phyloP scores from a whole-genome alignment of 2,329 filamentous ascomycete species.

The Leptographium galeiforme region DNA sequence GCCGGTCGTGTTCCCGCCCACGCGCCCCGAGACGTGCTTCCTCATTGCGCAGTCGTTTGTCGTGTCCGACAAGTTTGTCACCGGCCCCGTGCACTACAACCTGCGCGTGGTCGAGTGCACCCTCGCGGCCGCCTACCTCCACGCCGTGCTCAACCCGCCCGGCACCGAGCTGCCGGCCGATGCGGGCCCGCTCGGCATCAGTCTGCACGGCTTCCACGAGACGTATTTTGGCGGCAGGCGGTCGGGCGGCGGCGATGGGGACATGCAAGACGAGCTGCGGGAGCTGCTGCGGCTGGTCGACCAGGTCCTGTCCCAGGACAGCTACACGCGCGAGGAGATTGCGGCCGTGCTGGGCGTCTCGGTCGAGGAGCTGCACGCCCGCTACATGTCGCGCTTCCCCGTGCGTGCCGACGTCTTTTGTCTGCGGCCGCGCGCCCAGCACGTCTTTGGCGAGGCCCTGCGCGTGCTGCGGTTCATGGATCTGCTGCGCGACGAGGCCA shows the following conservation, averaged over 20 bases:
- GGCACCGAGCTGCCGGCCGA: conserved; percentile 57
- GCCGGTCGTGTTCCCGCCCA: conserved; percentile 70
- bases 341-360: conserved; percentile 53
- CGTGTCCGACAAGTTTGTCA: conserved; percentile 86
- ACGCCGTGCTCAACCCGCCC: conserved; percentile 42
- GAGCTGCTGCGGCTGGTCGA: conserved; percentile 58
- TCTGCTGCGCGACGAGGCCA: conserved; percentile 44
- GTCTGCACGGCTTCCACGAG: conserved; percentile 76
- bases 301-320: conserved; percentile 61
- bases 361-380: conserved; percentile 56
- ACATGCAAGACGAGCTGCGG: conserved; percentile 51
- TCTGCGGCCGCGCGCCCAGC: conserved; percentile 73
- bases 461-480: conserved; percentile 75
- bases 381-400: conserved; percentile 78
- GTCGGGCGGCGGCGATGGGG: conserved; percentile 19
- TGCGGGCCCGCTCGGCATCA: conserved; percentile 68
- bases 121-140: conserved; percentile 61
- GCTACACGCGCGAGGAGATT: conserved; percentile 82
- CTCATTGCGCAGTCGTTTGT: conserved; percentile 92
- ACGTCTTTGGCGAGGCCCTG: conserved; percentile 82
- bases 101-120: conserved; percentile 92
- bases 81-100: conserved; percentile 90
- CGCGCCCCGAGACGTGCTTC: conserved; percentile 74
- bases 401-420: conserved; percentile 80
- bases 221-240: conserved; percentile 53